A percentile compares a stretch with the other conserved stretches of the same genome.
Evolutionary conservation across 108 stramenopile genomes (phyloP).

Genomic region (Cyclotella baltica): DNA sequence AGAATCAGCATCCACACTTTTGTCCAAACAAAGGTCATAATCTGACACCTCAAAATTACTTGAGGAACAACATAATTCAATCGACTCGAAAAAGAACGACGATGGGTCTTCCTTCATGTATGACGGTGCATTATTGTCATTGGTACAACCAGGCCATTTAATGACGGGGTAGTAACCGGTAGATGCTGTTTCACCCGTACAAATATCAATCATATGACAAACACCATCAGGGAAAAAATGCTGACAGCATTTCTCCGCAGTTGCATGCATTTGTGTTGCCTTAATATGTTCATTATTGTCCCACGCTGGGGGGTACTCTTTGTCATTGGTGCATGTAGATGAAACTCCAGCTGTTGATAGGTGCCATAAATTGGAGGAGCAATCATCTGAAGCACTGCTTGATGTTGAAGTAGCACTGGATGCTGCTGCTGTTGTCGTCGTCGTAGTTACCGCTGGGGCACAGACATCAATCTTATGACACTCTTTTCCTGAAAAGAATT

Average conservation of each 20-base stretch:
- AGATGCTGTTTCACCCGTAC: neutral
- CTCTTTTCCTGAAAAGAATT: conserved; percentile 1
- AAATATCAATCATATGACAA: neutral
- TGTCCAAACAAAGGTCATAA: conserved; percentile 7
- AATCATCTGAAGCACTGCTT: neutral
- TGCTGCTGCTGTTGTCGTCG: neutral
- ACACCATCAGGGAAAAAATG: neutral
- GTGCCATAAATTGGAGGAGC: conserved; percentile 4
- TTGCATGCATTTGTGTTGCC: neutral
- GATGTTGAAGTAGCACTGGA: neutral
- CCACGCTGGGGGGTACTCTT: neutral
- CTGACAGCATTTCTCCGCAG: neutral
- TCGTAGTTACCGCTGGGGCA: neutral
- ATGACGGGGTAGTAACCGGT: neutral
- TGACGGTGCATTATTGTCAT: neutral
- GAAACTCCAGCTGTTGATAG: neutral
- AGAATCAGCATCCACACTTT: conserved; percentile 10
- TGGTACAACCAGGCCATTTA: conserved; percentile 1
- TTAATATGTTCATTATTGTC: neutral
- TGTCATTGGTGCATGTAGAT: neutral
- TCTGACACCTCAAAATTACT: conserved; percentile 5
- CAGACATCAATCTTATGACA: neutral
- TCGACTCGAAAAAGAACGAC: neutral
- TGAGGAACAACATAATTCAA: neutral
- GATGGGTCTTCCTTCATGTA: conserved; percentile 1